Conservation (phyloP, 345 rosid genomes). For the Linum usitatissimum region DNA sequence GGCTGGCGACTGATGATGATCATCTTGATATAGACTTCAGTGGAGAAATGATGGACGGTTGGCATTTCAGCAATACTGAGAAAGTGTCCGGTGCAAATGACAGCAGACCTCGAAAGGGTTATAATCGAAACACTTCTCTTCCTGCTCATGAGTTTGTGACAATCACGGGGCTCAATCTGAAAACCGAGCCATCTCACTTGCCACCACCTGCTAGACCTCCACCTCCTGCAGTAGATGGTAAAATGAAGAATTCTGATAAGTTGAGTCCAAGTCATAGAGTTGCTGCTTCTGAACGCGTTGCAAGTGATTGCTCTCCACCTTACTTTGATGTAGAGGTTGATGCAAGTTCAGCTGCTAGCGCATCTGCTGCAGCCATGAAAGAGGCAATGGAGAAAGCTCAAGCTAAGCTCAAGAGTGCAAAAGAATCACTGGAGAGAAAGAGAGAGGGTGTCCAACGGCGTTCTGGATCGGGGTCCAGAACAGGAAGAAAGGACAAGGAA, state of each 20-base stretch:
- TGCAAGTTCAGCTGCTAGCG: slow-evolving; percentile 68
- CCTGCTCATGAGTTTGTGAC: slow-evolving; percentile 48
- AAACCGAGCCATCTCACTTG: slow-evolving; percentile 63
- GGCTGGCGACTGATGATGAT: slow-evolving; percentile 24
- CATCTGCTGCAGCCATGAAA: slow-evolving; percentile 59
- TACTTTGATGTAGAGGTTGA: slow-evolving; percentile 93
- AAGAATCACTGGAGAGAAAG: slow-evolving; percentile 60
- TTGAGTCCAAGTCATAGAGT: slow-evolving; percentile 26
- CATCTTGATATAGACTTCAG: slow-evolving; percentile 21
- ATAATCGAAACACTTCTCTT: slow-evolving; percentile 28
- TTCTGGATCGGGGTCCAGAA: slow-evolving; percentile 23
- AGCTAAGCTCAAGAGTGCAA: slow-evolving; percentile 60
- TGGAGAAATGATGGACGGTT: slow-evolving; percentile 22
- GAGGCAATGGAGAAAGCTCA: slow-evolving; percentile 78
- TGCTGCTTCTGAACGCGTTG: slow-evolving; percentile 32
- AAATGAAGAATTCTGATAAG: slow-evolving; percentile 26
- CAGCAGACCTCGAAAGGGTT: slow-evolving; percentile 22
- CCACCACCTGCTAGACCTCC: slow-evolving; percentile 78
- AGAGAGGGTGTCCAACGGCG: slow-evolving; percentile 30
- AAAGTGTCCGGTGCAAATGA: slow-evolving; percentile 24
- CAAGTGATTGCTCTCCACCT: slow-evolving; percentile 44
- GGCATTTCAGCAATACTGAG: slow-evolving; percentile 39
- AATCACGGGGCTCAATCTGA: slow-evolving; percentile 64
- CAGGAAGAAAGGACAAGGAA: slow-evolving; percentile 26
- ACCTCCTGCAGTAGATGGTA: slow-evolving; percentile 40